phyloP scores from a whole-genome alignment of 2,329 filamentous ascomycete species.

The Dactylellina haptotyla region DNA sequence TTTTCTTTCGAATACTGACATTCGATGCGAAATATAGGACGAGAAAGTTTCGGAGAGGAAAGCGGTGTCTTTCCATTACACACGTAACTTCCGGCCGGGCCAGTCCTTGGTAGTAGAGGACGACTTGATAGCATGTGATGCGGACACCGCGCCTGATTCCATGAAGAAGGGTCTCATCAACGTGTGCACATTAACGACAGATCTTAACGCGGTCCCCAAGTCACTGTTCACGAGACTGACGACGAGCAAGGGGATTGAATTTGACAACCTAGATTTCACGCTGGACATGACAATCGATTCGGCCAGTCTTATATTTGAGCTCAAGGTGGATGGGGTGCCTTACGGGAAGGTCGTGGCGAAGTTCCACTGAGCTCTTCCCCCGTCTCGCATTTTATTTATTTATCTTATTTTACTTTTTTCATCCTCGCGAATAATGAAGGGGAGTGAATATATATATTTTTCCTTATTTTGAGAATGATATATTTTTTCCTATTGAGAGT shows the following conservation, averaged over 20 bases:
- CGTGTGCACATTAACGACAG: slow-evolving; percentile 83
- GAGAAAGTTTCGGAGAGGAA: slow-evolving; percentile 77
- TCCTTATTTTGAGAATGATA: slow-evolving; percentile 7
- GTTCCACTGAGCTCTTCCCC: slow-evolving; percentile 71
- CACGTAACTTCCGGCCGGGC: slow-evolving; percentile 81
- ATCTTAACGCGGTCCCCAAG: slow-evolving; percentile 78
- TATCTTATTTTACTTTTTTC: background rate
- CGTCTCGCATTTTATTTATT: background rate
- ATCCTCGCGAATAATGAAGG: too few species aligned
- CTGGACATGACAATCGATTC: slow-evolving; percentile 85
- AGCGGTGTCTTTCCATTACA: slow-evolving; percentile 85
- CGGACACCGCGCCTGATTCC: slow-evolving; percentile 72
- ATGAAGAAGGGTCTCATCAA: slow-evolving; percentile 73
- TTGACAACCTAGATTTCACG: slow-evolving; percentile 83
- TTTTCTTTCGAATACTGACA: background rate
- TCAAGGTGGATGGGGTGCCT: slow-evolving; percentile 79
- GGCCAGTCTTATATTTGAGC: slow-evolving; percentile 78
- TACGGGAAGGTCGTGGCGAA: slow-evolving; percentile 82
- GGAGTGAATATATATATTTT: slow-evolving; percentile 15
- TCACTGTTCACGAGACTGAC: slow-evolving; percentile 78
- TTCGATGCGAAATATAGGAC: slow-evolving; percentile 65
- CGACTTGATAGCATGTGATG: slow-evolving; percentile 79
- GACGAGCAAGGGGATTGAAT: slow-evolving; percentile 81
- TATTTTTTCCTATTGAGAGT: background rate
- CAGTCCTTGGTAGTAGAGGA: slow-evolving; percentile 82